Evolutionary conservation across 2,329 filamentous ascomycete species (phyloP).

Genomic region (Trichoderma sp.): DNA sequence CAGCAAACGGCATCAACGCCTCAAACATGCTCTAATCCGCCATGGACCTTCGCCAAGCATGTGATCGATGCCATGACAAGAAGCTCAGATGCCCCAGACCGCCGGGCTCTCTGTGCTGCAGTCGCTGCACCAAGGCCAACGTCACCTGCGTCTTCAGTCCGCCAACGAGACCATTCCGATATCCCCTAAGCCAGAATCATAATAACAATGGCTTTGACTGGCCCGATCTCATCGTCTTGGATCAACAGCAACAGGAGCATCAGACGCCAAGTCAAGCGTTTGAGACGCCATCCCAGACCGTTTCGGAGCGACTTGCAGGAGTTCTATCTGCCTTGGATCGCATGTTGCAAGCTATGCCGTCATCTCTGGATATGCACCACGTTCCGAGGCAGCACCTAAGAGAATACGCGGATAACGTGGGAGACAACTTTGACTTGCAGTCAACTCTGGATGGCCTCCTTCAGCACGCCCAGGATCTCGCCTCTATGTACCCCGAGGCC

Average conservation of each 20-base stretch:
- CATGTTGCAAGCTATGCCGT: slow-evolving; percentile 21
- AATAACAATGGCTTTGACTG: slow-evolving; percentile 23
- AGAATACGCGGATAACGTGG: slow-evolving; percentile 25
- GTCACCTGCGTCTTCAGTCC: slow-evolving; percentile 44
- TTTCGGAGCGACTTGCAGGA: slow-evolving; percentile 23
- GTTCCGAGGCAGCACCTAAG: slow-evolving; percentile 27
- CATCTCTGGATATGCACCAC: slow-evolving; percentile 18
- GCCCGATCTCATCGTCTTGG: slow-evolving; percentile 23
- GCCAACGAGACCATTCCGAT: slow-evolving; percentile 26
- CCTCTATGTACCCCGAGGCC: slow-evolving; percentile 35
- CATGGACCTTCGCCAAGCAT: slow-evolving; percentile 32
- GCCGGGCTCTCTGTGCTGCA: slow-evolving; percentile 35
- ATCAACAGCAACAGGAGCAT: slow-evolving; percentile 13
- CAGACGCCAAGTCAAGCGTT: slow-evolving; percentile 5
- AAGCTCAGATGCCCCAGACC: slow-evolving; percentile 46
- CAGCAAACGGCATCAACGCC: not conserved
- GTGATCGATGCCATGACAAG: slow-evolving; percentile 46
- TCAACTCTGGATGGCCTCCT: slow-evolving; percentile 36
- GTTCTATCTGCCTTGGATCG: slow-evolving; percentile 27
- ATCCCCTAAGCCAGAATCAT: not conserved
- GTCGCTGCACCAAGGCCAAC: slow-evolving; percentile 42
- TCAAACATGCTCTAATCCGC: not conserved
- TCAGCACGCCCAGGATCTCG: slow-evolving; percentile 34
- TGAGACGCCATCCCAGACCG: slow-evolving; percentile 14
- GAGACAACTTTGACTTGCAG: slow-evolving; percentile 27